These are phyloP conservation scores for Globisporangium iwayamae DNA, from an alignment of 352 stramenopile species.

Conservation along the genomic window DNA sequence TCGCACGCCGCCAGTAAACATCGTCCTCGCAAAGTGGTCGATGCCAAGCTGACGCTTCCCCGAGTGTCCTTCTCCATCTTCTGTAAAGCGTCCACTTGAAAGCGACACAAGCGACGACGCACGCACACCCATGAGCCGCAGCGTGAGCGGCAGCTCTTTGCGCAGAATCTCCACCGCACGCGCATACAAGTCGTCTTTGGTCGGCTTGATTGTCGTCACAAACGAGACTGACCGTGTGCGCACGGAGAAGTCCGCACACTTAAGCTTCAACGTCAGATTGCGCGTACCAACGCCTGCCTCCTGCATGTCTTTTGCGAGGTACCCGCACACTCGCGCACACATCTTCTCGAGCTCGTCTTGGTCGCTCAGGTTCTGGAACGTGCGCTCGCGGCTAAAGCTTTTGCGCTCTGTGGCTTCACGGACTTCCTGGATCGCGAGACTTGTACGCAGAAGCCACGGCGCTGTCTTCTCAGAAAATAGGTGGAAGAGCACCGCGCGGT, in stretches of 20 bases:
- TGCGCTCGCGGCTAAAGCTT: conserved; percentile 75
- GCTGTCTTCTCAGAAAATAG: conserved; percentile 67
- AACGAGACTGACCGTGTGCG: conserved; percentile 52
- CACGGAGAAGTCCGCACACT: conserved; percentile 59
- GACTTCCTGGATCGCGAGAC: conserved; percentile 49
- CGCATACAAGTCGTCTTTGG: conserved; percentile 40
- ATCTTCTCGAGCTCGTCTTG: conserved; percentile 46
- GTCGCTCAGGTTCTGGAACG: conserved; percentile 50
- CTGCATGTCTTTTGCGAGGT: conserved; percentile 52
- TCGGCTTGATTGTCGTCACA: conserved; percentile 29
- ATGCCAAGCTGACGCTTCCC: conserved; percentile 46
- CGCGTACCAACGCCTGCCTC: conserved; percentile 36
- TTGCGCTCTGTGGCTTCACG: conserved; percentile 64
- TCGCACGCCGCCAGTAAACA: background rate
- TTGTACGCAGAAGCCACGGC: conserved; percentile 69
- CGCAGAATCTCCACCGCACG: conserved; percentile 46
- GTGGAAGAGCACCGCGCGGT: conserved; percentile 56
- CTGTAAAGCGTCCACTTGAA: conserved; percentile 11
- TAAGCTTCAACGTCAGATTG: conserved; percentile 73
- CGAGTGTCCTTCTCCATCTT: conserved; percentile 14
- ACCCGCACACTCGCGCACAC: conserved; percentile 60
- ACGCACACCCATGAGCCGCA: conserved; percentile 65
- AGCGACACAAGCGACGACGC: conserved; percentile 41
- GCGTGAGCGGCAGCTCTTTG: conserved; percentile 62
- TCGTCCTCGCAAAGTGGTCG: conserved; percentile 28